Base-by-base conservation (phyloP, 2,329 filamentous ascomycete genomes). In the Fusarium palustre region DNA sequence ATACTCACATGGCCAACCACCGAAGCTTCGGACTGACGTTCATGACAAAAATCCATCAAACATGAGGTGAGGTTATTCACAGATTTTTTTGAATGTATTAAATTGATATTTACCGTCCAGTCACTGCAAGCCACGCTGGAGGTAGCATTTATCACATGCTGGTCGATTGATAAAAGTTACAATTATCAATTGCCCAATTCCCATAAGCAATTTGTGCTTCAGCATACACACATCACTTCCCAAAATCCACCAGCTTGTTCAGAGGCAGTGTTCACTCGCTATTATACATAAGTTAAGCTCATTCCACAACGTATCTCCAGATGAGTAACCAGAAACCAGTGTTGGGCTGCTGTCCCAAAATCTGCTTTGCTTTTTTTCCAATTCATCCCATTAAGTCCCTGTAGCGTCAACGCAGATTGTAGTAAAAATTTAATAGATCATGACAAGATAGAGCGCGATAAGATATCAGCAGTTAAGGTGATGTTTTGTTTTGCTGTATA, bases 271-370 rank as follows among this genome's bases (percentile, higher is more conserved):
- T 57, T 58, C 59, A 38, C 58, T 57, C 61, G 25, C 41, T 64
- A 50, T 70, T 69, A 68, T 53, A 58, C 18, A 38, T 57, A 55
- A 20, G 45, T 47, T 47, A 45, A 47, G 30, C 34, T 33, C 20
- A 53, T 39, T 22, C n/a, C 41, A 54, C 33, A 25, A 34, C 25
- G 20, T 43, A 39, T 54, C 20, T 60, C 55, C 54, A 55, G 55
- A 56, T 54, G 67, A 54, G 66, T 66, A 64, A 59, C 66, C 71
- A 71, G 66, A 72, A 76, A 62, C 72, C 76, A 77, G 59, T 76
- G 68, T 73, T 64, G 39, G 75, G 73, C 66, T 70, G 74, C 76
- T 73, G 75, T 71, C 75, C 62, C 64, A 71, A 75, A 72, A 68
- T 64, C 55, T 66, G 66, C 52, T 59, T 70, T 64, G 56, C n/a